Base-by-base conservation (phyloP, 768 basidiomycete genomes). In the Trametopsis cervina region DNA sequence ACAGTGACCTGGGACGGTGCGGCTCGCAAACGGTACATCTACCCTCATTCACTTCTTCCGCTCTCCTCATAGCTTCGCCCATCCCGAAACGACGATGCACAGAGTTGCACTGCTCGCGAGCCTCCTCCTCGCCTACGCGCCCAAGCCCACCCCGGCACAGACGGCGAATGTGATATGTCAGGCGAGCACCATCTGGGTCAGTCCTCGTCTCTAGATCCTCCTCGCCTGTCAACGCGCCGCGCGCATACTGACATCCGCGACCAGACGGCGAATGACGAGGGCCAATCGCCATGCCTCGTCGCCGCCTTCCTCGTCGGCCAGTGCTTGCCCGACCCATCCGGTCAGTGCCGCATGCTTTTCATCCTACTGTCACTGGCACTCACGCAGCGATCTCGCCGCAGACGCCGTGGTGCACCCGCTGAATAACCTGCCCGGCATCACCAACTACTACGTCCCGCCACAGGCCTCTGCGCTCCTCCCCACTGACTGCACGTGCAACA, bases 401-500 rank as follows among this genome's bases (percentile, higher is more conserved):
- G 54, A 47, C 9, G 45, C 50, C 1, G 13, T 25, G 12, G 54
- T 54, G 4, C 25, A 17, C 22, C 21, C 40, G 6, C 41, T 56
- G 29, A 22, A 18, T n/a, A 9, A 10, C 15, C 18, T 13, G 20
- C 54, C 11, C 67, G 52, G 48, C 15, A n/a, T 46, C 15, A n/a
- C 72, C 49, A 77, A 78, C 54, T 46, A 61, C 13, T 71, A 70
- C 1, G 75, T 76, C 2, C 45, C 56, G 17, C 44, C 48, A 0
- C 29, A 62, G 21, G 24, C n/a, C 12, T 25, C 22, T 6, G 12
- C 21, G 3, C 18, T 40, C 12, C 7, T 25, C 10, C 65, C 69
- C 13, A 64, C 70, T 42, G 33, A 56, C 4, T 82, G 81, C 51
- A 68, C 72, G 54, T 82, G 81, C 56, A 81, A 68, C 55, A 71